Evolutionary conservation across 805 yeast species (phyloP), one percentile per base, ranked within the genome.

Genomic region (Schwanniomyces occidentalis): DNA sequence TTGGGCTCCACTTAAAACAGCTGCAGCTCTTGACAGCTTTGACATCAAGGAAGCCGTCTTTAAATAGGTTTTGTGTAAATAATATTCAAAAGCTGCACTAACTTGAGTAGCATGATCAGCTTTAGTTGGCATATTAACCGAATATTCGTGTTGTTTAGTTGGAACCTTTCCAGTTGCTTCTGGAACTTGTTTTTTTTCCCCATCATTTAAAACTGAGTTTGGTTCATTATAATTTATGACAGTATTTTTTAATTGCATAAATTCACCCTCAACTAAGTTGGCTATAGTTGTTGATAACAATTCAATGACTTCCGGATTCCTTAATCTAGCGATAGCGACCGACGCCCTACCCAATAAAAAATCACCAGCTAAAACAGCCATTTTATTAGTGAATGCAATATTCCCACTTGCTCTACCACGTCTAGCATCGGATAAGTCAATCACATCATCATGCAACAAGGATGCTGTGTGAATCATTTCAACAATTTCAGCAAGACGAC

Each of bases 381-480:
- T 90, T 55, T 93, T 93, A 65, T 93, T 93, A 18, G 95, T 86
- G 63, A 90, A 93, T 6, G 96, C 96, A 40, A 83, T 74, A 63
- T 93, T 93, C 1, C 97, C 98, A 44, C 86, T 78, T 15, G 95
- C 95, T 52, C 86, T 75, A 27, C 96, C 95, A 45, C 99, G 73
- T 56, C 99, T 74, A 21, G 91, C 76, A 52, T 86, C 97, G 0
- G 90, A 79, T 29, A 81, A 73, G 63, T 93, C 99, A 50, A 93
- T 91, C 41, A 93, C 99, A 59, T 93, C 99, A 63, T 93, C 99
- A 59, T 93, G 99, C 35, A 93, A 73, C 45, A 93, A 66, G 8
- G 95, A 85, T 3, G 99, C 98, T 1, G 98, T 93, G 60, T 93
- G 99, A 46, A 93, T 93, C 95, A 93, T 86, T 63, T 93, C 99